Evolutionary conservation across 441 rosid species (phyloP).

Genomic region (Erodium trifolium): DNA sequence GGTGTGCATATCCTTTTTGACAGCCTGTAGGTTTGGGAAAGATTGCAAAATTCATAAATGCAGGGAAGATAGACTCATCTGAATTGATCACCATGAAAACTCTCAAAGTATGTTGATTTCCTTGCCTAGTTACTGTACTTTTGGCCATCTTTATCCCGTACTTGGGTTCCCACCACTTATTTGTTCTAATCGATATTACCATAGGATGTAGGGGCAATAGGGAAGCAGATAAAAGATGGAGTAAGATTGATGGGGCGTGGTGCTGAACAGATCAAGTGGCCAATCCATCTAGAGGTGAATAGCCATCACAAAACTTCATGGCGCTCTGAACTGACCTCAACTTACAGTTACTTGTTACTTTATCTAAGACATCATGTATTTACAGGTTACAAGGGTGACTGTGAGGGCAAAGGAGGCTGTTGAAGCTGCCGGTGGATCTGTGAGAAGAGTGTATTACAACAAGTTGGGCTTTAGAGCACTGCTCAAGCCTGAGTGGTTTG

Average conservation of each 20-base stretch:
- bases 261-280: conserved; percentile 77
- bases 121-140: conserved; percentile 10
- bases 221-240: conserved; percentile 87
- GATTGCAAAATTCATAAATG: conserved; percentile 79
- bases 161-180: conserved; percentile 8
- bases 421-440: conserved; percentile 86
- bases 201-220: conserved; percentile 74
- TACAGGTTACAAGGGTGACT: conserved; percentile 78
- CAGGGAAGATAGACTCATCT: conserved; percentile 88
- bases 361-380: background rate
- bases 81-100: conserved; percentile 92
- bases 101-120: conserved; percentile 54
- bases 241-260: conserved; percentile 97
- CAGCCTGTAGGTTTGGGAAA: conserved; percentile 97
- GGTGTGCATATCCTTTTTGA: conserved; percentile 21
- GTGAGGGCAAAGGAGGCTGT: conserved; percentile 80
- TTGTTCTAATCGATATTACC: background rate
- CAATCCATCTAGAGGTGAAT: conserved; percentile 83
- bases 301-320: background rate
- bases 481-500: conserved; percentile 90
- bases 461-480: conserved; percentile 72
- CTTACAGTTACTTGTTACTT: background rate
- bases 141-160: conserved; percentile 1
- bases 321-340: conserved; percentile 2
- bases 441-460: conserved; percentile 84